A percentile compares a stretch with the other conserved stretches of the same genome.
Conservation (phyloP, 1,139 yeast species). For the Sugiyamaella japonica region DNA sequence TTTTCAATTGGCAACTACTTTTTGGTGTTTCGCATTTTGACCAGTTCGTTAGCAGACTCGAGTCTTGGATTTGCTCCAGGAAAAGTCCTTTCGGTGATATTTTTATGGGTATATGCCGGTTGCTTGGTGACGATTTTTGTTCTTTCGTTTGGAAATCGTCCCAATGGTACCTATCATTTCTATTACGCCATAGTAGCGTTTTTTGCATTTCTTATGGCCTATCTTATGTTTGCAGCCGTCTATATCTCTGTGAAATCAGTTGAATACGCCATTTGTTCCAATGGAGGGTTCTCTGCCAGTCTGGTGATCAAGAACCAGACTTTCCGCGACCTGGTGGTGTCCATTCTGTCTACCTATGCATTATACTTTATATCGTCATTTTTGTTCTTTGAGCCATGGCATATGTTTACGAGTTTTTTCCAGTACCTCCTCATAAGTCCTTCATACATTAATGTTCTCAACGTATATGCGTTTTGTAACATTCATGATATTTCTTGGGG, state of each 20-base stretch:
- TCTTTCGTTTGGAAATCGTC: constrained; percentile 89
- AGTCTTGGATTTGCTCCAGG: constrained; percentile 67
- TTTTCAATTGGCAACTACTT: constrained; percentile 76
- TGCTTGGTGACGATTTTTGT: constrained; percentile 91
- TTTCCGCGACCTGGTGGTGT: constrained; percentile 84
- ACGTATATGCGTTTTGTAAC: constrained; percentile 82
- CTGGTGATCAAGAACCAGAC: constrained; percentile 60
- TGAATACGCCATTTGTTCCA: constrained; percentile 43
- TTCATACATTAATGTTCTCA: constrained; percentile 72
- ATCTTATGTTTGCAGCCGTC: constrained; percentile 87
- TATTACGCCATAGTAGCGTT: constrained; percentile 82
- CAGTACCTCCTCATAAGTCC: constrained; percentile 76
- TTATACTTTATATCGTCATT: constrained; percentile 77
- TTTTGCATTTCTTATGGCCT: constrained; percentile 89
- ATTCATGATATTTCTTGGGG: constrained; percentile 90
- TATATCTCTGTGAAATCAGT: constrained; percentile 79
- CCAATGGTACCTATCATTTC: constrained; percentile 83
- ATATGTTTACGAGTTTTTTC: constrained; percentile 69
- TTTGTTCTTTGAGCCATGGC: constrained; percentile 74
- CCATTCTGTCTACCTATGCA: constrained; percentile 79
- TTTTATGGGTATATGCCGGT: constrained; percentile 85
- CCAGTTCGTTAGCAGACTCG: constrained; percentile 62
- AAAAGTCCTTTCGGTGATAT: constrained; percentile 70
- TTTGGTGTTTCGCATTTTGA: constrained; percentile 71
- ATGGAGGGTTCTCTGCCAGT: constrained; percentile 47